phyloP scores from a whole-genome alignment of 164 flowering plant genomes.

The Vitis cinerea region DNA sequence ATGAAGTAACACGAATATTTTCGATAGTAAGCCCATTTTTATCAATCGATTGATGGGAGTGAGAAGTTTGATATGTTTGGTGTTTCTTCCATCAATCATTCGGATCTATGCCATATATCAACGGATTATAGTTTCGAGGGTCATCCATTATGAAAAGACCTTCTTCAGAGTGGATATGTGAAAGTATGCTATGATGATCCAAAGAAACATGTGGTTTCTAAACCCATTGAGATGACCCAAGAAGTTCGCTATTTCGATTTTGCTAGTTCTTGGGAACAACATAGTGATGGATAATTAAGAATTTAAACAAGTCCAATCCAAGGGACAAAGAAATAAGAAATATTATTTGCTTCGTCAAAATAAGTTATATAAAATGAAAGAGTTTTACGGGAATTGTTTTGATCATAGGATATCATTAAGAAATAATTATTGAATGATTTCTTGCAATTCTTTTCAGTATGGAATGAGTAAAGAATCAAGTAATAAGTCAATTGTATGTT shows the following conservation, averaged over 20 bases:
- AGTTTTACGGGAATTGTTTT: too few species aligned
- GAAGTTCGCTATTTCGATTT: conserved; percentile 7
- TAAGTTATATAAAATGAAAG: too few species aligned
- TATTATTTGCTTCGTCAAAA: neutral
- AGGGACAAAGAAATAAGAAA: conserved; percentile 3
- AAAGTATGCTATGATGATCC: conserved; percentile 26
- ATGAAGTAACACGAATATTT: neutral
- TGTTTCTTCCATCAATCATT: conserved; percentile 16
- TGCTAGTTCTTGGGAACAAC: conserved; percentile 4
- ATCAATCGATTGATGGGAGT: conserved; percentile 10
- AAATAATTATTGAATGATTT: too few species aligned
- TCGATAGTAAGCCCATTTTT: neutral
- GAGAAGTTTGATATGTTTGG: conserved; percentile 13
- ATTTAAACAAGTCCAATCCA: neutral
- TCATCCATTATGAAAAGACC: conserved; percentile 18
- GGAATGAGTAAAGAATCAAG: too few species aligned
- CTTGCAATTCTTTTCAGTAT: too few species aligned
- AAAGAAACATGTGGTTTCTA: conserved; percentile 16
- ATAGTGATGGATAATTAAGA: conserved; percentile 6
- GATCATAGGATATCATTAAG: too few species aligned
- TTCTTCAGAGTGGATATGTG: conserved; percentile 19
- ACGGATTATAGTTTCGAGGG: conserved; percentile 17
- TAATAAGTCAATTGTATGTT: too few species aligned
- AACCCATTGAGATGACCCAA: conserved; percentile 13
- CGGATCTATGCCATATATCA: conserved; percentile 12